Percentiles rank a stretch among this genome's conserved stretches.
Conservation (phyloP, 768 basidiomycete species). For the Lentinula edodes region DNA sequence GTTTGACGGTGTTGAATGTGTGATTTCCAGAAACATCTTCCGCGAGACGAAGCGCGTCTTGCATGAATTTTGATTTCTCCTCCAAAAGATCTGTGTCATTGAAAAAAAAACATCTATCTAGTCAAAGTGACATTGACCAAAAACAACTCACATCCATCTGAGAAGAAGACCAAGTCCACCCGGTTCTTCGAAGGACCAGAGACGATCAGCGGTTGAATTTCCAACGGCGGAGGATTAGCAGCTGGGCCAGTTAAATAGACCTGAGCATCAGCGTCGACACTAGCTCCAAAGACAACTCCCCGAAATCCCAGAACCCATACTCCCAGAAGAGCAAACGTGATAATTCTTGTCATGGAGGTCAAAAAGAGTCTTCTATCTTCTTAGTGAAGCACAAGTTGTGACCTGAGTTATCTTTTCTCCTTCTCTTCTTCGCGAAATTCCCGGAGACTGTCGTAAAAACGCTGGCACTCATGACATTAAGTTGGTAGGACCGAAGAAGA, state of each 20-base stretch:
- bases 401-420: background rate
- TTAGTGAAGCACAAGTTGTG: background rate
- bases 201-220: conserved; percentile 49
- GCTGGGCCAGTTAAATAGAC: background rate
- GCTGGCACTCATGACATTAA: background rate
- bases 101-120: background rate
- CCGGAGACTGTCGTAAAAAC: background rate
- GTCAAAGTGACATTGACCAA: background rate
- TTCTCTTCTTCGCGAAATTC: background rate
- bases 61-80: conserved; percentile 60
- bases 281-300: background rate
- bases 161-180: conserved; percentile 72
- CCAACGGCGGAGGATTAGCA: conserved; percentile 35
- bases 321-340: background rate
- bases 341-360: background rate
- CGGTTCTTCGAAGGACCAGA: conserved; percentile 64
- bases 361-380: background rate
- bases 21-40: conserved; percentile 67
- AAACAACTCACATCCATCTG: conserved; percentile 62
- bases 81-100: conserved; percentile 40
- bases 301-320: background rate
- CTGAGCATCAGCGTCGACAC: background rate
- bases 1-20: conserved; percentile 71
- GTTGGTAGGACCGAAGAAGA: background rate
- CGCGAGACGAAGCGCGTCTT: conserved; percentile 62